Evolutionary conservation across 176 grass and related monocot species (phyloP).

Genomic region (Microstegium vimineum): DNA sequence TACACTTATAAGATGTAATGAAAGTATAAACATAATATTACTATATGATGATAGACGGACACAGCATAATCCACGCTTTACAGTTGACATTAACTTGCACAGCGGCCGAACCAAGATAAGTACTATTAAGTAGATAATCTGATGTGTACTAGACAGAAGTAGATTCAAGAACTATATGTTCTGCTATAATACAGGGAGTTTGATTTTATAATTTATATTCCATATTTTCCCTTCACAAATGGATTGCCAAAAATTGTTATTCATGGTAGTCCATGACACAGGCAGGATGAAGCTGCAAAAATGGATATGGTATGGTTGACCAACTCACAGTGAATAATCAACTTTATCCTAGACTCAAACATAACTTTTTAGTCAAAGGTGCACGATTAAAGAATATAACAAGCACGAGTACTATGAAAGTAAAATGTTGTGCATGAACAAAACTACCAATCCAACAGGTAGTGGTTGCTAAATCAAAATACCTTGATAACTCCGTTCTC

Average conservation of each 20-base stretch:
- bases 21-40: not conserved
- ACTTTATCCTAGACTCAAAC: no score
- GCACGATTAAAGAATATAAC: not conserved
- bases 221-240: not conserved
- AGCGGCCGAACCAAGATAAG: not conserved
- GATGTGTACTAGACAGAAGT: not conserved
- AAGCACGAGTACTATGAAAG: not conserved
- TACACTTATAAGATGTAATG: not conserved
- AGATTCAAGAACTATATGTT: not conserved
- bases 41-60: not conserved
- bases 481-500: slow-evolving; percentile 74
- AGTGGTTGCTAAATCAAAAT: slow-evolving; percentile 7
- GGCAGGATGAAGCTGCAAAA: not conserved
- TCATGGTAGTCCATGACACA: not conserved
- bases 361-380: no score
- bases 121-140: not conserved
- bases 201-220: not conserved
- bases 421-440: not conserved
- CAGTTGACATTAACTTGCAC: not conserved
- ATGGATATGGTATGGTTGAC: no score
- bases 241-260: not conserved
- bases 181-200: not conserved
- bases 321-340: no score
- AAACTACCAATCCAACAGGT: not conserved
- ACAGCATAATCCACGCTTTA: not conserved